phyloP scores from a whole-genome alignment of 1,284 basidiomycete species.

The Earliella scabrosa region DNA sequence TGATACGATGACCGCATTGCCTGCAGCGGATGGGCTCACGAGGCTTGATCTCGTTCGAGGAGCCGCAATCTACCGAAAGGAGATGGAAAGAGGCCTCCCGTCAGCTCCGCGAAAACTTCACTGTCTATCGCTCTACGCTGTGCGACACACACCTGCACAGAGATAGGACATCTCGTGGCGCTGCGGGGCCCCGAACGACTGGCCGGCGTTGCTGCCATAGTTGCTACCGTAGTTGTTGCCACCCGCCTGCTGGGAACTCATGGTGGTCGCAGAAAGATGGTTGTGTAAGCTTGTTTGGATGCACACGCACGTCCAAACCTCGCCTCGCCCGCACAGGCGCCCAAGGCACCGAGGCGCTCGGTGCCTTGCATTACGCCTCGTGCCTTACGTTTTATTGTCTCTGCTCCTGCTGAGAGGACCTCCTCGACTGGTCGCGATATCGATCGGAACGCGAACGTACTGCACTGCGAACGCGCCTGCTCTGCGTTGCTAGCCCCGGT shows the following conservation, averaged over 20 bases:
- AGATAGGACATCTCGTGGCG: slow-evolving; percentile 86
- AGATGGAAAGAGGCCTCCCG: neutral
- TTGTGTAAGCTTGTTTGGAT: slow-evolving; percentile 32
- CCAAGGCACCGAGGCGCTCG: slow-evolving; percentile 8
- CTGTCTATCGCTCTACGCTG: neutral
- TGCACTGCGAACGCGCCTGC: neutral
- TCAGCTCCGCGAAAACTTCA: neutral
- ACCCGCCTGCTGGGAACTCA: slow-evolving; percentile 49
- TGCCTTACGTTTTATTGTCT: neutral
- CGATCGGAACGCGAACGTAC: too few species aligned
- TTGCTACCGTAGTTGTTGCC: slow-evolving; percentile 21
- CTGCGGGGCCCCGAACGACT: slow-evolving; percentile 40
- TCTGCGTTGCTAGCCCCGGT: neutral
- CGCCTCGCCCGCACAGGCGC: slow-evolving; percentile 12
- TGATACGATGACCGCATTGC: slow-evolving; percentile 97
- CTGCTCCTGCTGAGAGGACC: too few species aligned
- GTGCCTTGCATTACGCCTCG: neutral
- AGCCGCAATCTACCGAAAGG: slow-evolving; percentile 81
- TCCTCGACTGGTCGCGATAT: too few species aligned
- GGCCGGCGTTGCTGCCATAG: slow-evolving; percentile 2
- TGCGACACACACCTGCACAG: slow-evolving; percentile 76
- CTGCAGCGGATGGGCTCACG: slow-evolving; percentile 95
- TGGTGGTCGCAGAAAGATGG: slow-evolving; percentile 33
- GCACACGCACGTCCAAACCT: slow-evolving; percentile 20
- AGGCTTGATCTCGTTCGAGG: slow-evolving; percentile 92